Base-by-base conservation (phyloP, 352 stramenopile genomes). In the Blastocystis sp. region DNA sequence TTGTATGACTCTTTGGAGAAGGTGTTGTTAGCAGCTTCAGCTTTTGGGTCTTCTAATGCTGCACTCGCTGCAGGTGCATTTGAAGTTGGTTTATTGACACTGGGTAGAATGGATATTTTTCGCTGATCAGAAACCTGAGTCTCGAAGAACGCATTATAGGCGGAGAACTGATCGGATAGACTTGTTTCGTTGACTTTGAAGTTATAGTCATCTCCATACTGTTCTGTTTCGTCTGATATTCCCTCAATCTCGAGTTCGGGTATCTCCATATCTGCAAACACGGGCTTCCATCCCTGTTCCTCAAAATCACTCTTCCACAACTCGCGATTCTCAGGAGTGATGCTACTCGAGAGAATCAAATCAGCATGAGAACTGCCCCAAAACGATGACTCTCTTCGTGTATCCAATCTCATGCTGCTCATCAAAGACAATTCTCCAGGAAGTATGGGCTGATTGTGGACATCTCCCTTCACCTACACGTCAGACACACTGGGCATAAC, bases 361-460 rank as follows among this genome's bases (percentile, higher is more conserved):
- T 13, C 20, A n/a, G 50, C 50, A 59, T 59, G 13, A 13, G 39
- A 54, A 0, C 66, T 56, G 24, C 50, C 66, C n/a, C 24, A 56
- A 45, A 78, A 78, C 66, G 37, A 5, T 3, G 50, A 37, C 26
- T 78, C 39, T 16, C 18, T 26, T 16, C 2, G 30, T 18, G 43
- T 20, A 55, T 53, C 30, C 11, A 85, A 18, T 37, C 47, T 20
- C 50, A 85, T 53, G 16, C 16, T 43, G 20, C 34, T 26, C 11
- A 85, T 53, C 2, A 85, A 55, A 18, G 73, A 54, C 39, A 85
- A 24, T 34, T 53, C 47, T 20, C 73, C 73, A 43, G 73, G 73
- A 4, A 85, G 56, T 13, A 85, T 85, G 6, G 73, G 73, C 24
- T 85, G 73, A 55, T 85, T 85, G 73, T 85, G 73, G 4, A 26